phyloP scores from a whole-genome alignment of 805 yeast species.

The Pichia deserticola region DNA sequence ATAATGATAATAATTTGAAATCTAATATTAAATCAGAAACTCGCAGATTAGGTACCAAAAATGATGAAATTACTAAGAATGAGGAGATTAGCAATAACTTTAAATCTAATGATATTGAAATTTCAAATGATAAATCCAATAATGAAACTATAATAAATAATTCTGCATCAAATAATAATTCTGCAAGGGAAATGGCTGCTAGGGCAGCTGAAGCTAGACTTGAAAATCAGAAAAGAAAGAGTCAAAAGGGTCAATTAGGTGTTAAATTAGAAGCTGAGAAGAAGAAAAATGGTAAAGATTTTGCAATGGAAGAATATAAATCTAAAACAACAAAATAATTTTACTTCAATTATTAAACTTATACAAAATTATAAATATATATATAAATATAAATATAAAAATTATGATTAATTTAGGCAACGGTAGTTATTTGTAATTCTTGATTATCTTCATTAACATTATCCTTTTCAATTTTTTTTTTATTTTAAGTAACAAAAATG shows the following conservation, averaged over 20 bases:
- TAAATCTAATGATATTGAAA: neutral
- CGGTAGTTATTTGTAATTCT: too few relatives aligned
- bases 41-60: constrained; percentile 1
- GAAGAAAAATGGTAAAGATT: constrained; percentile 20
- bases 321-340: neutral
- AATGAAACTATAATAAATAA: neutral
- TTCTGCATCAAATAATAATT: neutral
- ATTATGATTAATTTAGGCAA: too few relatives aligned
- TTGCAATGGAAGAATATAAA: constrained; percentile 15
- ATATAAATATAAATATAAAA: too few relatives aligned
- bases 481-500: too few relatives aligned
- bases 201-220: constrained; percentile 23
- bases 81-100: too few relatives aligned
- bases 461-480: too few relatives aligned
- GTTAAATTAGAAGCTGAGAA: constrained; percentile 19
- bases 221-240: constrained; percentile 9
- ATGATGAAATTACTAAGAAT: neutral
- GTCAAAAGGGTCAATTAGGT: constrained; percentile 21
- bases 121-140: neutral
- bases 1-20: neutral
- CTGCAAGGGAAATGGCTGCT: constrained; percentile 24
- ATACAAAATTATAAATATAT: too few relatives aligned
- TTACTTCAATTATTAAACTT: too few relatives aligned
- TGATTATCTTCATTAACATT: too few relatives aligned
- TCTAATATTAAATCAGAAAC: constrained; percentile 2